Percentiles rank a stretch among this genome's conserved stretches.
These are phyloP conservation scores for Exophiala spinifera DNA, from an alignment of 2,329 filamentous ascomycete species.

Conservation along the genomic window DNA sequence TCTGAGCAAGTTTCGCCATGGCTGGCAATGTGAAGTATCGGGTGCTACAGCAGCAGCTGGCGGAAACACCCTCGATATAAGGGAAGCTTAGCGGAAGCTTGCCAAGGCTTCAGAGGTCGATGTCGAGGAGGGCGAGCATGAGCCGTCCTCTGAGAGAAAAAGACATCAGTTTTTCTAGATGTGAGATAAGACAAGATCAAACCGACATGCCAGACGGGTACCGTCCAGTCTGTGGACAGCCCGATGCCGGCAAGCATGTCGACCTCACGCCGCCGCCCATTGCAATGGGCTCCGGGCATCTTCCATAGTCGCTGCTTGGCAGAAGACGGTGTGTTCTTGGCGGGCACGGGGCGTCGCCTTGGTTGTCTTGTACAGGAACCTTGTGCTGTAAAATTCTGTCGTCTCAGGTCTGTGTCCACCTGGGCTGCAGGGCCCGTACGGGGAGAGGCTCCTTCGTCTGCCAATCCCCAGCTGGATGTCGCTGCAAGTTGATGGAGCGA, in stretches of 20 bases:
- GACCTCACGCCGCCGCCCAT: too few relatives aligned
- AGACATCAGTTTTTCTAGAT: background rate
- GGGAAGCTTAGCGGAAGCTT: conserved; percentile 1
- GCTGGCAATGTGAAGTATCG: background rate
- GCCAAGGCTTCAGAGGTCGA: conserved; percentile 2
- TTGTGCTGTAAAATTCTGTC: background rate
- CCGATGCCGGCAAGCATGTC: background rate
- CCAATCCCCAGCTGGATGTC: background rate
- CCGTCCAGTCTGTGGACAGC: background rate
- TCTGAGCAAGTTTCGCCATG: conserved; percentile 34
- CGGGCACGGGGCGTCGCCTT: too few relatives aligned
- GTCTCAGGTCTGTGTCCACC: background rate
- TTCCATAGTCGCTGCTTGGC: too few relatives aligned
- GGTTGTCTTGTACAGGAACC: too few relatives aligned
- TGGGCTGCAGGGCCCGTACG: background rate
- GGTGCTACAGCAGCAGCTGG: too few relatives aligned
- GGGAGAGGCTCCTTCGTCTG: background rate
- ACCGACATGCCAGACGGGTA: too few relatives aligned
- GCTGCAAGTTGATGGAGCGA: background rate
- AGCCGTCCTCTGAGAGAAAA: background rate
- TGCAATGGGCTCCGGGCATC: too few relatives aligned
- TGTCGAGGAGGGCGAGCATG: background rate
- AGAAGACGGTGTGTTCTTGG: too few relatives aligned
- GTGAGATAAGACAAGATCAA: background rate
- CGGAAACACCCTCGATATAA: background rate